Evolutionary conservation across 2,329 filamentous ascomycete species (phyloP), one percentile per base, ranked within the genome.

Genomic region (Xylaria sp.): DNA sequence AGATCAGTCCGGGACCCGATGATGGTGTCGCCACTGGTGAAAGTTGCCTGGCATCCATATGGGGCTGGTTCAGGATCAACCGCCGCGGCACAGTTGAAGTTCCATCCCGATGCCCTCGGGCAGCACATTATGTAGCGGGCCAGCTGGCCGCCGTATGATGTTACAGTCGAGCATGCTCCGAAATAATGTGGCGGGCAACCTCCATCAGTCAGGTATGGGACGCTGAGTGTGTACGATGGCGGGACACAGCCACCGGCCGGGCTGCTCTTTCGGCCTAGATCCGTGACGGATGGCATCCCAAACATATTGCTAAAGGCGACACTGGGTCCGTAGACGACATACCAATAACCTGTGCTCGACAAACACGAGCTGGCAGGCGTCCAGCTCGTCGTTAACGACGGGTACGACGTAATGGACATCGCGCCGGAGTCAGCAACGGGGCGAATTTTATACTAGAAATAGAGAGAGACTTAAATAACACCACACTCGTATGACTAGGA

Each of bases 161-260:
- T 64, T 37, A 1, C n/a, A n/a, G 65, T 60, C 54, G 60, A 68
- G 37, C 65, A 68, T 54, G 60, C 65, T 47, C 32, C 5, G 37
- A 47, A 60, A 55, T 64, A 64, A 5, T 48, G 23, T 54, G 23
- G 25, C 1, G 60, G 60, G 32, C 65, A 67, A 25, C 25, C 60
- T 18, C 53, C 65, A 25, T 67, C 51, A 8, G 65, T 63, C 6
- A 64, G 35, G 12, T 60, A 67, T 13, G 60, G 65, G 1, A 67
- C 60, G 23, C 60, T 54, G 4, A 67, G 60, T 1, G 65, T 67
- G 10, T 67, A 67, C 16, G 60, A 63, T 10, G 51, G 53, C n/a
- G 60, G 65, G 3, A 64, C 65, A 18, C 65, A 67, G 37, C 60
- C 65, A 48, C 65, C 65, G 3, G 53, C 64, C 16, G 65, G 60